Evolutionary conservation across 257 asterid genomes (phyloP).

Genomic region (Solanum gracilifrons): DNA sequence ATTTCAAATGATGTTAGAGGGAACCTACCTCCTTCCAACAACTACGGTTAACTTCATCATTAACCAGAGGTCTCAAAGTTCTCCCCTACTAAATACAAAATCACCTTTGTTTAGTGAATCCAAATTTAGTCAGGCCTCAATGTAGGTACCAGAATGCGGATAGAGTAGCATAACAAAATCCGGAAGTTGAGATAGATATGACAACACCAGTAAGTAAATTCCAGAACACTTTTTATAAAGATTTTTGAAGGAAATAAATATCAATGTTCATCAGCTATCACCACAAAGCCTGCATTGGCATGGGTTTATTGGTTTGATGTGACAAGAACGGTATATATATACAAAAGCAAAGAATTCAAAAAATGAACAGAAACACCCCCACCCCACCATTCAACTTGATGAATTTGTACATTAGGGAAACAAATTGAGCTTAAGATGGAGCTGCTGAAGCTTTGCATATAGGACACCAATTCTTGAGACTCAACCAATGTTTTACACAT

Average conservation of each 20-base stretch:
- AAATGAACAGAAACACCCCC: background rate
- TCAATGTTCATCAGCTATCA: background rate
- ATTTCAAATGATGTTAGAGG: background rate
- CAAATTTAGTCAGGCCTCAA: background rate
- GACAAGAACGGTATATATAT: background rate
- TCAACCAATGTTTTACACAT: slow-evolving; percentile 70
- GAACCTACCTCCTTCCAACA: background rate
- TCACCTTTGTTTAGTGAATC: background rate
- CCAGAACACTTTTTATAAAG: background rate
- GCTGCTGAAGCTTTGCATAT: slow-evolving; percentile 69
- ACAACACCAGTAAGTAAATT: background rate
- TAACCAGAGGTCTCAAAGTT: background rate
- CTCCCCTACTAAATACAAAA: background rate
- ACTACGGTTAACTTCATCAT: background rate
- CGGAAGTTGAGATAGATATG: background rate
- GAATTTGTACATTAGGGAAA: background rate
- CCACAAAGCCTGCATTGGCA: background rate
- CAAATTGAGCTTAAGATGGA: background rate
- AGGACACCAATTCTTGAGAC: slow-evolving; percentile 89
- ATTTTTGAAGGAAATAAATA: background rate
- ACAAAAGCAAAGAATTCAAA: background rate
- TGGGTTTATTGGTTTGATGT: background rate
- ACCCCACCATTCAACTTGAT: background rate
- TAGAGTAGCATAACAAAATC: background rate
- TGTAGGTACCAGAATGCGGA: background rate